Conservation (phyloP, 495 filamentous ascomycete species). For the Pseudoneurospora amorphoporcata region DNA sequence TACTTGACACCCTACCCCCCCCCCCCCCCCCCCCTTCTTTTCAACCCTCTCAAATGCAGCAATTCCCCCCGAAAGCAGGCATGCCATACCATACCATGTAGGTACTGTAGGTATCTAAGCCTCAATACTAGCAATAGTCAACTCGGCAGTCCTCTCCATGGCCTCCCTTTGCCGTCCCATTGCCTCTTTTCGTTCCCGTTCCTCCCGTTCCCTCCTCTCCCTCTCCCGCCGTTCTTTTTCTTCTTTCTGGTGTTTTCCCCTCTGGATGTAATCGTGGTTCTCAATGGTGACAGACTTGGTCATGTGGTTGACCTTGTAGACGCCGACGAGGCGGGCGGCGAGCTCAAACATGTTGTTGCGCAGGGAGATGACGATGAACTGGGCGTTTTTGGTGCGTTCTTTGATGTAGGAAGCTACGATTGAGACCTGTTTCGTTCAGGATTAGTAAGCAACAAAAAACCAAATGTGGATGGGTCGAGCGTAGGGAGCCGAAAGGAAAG, state of each 20-base stretch:
- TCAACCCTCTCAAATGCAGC: too few relatives aligned
- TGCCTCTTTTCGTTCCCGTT: neutral
- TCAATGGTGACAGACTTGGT: constrained; percentile 96
- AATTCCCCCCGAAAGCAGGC: too few relatives aligned
- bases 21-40: too few relatives aligned
- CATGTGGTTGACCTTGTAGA: constrained; percentile 99
- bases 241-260: neutral
- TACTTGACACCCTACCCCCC: neutral
- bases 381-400: constrained; percentile 95
- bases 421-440: constrained; percentile 55
- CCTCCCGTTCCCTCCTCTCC: neutral
- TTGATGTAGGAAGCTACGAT: constrained; percentile 99
- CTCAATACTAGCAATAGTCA: neutral
- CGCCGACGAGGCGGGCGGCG: constrained; percentile 81
- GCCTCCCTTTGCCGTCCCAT: neutral
- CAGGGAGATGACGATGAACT: constrained; percentile 97
- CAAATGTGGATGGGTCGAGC: neutral
- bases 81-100: too few relatives aligned
- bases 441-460: too few relatives aligned
- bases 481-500: constrained; percentile 4
- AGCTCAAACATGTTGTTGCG: constrained; percentile 99
- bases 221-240: neutral
- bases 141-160: neutral
- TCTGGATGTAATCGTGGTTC: constrained; percentile 59
- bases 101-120: neutral